These are phyloP conservation scores for Saccharomycopsis selenospora DNA, from an alignment of 805 yeast species.

Conservation along the genomic window DNA sequence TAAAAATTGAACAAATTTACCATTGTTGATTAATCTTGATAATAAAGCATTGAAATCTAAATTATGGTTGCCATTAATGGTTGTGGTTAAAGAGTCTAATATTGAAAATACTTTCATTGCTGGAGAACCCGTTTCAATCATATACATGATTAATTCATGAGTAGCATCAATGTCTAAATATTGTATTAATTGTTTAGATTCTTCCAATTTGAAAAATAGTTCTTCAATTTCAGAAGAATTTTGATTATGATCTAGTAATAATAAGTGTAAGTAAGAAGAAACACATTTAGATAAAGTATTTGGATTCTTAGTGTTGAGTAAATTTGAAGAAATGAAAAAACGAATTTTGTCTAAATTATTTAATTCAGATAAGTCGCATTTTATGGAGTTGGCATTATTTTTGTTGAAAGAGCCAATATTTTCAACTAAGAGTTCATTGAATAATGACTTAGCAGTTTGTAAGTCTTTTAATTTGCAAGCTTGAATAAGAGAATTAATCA, in stretches of 20 bases:
- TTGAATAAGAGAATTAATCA: constrained; percentile 11
- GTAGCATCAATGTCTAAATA: constrained; percentile 7
- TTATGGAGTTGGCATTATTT: neutral
- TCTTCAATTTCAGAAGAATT: constrained; percentile 1
- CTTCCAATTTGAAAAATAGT: constrained; percentile 4
- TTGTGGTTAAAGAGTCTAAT: neutral
- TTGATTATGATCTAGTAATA: neutral
- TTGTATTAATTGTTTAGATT: constrained; percentile 9
- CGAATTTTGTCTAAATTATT: neutral
- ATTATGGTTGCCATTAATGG: neutral
- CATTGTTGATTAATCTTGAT: constrained; percentile 4
- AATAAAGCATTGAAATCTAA: constrained; percentile 1
- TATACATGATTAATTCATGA: constrained; percentile 4
- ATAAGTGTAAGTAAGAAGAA: neutral
- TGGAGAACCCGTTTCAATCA: neutral
- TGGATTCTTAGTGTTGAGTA: neutral
- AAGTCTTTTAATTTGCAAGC: constrained; percentile 8
- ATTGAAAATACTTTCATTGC: neutral
- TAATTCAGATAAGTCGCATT: neutral
- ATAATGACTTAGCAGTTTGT: neutral
- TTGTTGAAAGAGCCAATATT: neutral
- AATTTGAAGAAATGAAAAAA: neutral
- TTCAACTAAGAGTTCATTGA: neutral
- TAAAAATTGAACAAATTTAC: constrained; percentile 1
- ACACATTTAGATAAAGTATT: neutral